Percentiles rank a stretch among this genome's conserved stretches.
Evolutionary conservation across 305 asterid species (phyloP).

Genomic region (Fraxinus xanthoxyloides): DNA sequence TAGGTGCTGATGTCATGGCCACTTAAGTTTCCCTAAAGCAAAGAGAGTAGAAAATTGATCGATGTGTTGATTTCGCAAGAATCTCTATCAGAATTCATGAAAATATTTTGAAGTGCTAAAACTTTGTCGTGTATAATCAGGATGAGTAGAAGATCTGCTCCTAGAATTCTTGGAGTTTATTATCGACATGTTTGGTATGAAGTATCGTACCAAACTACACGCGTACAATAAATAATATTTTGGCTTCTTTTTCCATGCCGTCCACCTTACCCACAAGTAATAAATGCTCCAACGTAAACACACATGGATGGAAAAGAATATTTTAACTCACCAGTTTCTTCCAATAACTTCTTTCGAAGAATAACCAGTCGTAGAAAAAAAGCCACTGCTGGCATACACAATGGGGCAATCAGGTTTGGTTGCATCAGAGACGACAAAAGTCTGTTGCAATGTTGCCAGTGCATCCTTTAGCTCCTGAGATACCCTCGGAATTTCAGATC

Average conservation of each 20-base stretch:
- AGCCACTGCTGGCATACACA: slow-evolving; percentile 91
- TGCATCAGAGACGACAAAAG: slow-evolving; percentile 95
- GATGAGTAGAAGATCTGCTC: not conserved
- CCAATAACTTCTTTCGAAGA: slow-evolving; percentile 80
- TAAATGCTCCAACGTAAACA: not conserved
- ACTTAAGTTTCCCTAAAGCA: not conserved
- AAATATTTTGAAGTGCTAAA: not conserved
- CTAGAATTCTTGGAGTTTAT: not conserved
- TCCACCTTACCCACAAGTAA: not conserved
- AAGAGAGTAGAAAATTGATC: not conserved
- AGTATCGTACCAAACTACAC: not conserved
- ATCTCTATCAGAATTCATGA: not conserved
- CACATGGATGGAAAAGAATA: not conserved
- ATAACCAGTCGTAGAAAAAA: slow-evolving; percentile 87
- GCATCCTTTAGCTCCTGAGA: slow-evolving; percentile 97
- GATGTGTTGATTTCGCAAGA: not conserved
- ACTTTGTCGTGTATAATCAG: not conserved
- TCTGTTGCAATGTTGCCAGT: slow-evolving; percentile 79
- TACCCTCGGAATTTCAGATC: slow-evolving; percentile 60
- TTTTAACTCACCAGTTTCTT: slow-evolving; percentile 68
- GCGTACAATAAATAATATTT: not conserved
- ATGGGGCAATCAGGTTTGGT: slow-evolving; percentile 93
- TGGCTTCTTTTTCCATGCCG: not conserved
- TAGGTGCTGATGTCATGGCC: not conserved
- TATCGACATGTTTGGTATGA: not conserved